Evolutionary conservation across 1,284 basidiomycete species (phyloP), one percentile per base, ranked within the genome.

Genomic region (Filobasidium uniguttulatum): DNA sequence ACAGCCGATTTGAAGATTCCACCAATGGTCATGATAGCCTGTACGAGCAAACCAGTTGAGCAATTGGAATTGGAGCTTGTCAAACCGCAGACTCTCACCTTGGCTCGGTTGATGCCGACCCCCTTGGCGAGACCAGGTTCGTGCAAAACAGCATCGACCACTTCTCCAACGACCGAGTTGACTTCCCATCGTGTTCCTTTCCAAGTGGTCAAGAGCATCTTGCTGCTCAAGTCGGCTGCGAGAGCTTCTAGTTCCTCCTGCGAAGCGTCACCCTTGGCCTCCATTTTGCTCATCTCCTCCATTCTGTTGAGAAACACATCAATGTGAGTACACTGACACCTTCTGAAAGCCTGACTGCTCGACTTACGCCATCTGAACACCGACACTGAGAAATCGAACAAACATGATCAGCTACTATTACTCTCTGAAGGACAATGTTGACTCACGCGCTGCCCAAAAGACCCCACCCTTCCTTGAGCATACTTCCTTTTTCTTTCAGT

Each of bases 131-230:
- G 76, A 5, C 77, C 76, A 22, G 75, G 77, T 51, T 90, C 85
- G 65, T 83, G 83, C 54, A 91, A 72, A 4, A 89, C 83, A 52
- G 78, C 78, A 58, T 89, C 87, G 46, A 83, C 80, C 23, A 82
- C 85, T 73, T 83, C 66, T 5, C 62, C 63, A n/a, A 71, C 62
- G 9, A 71, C 64, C 64, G 84, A 84, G 34, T 82, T 80, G 25
- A 93, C 86, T 71, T 96, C 90, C 64, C 93, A 81, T 45, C 89
- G 79, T 1, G 89, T 90, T 14, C 89, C 90, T 53, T 87, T 80
- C 90, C 90, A 96, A 23, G 90, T 91, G 8, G 89, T 89, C 28
- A 94, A 77, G 69, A 96, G 77, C 65, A 93, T 87, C 82, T 91
- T 96, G 54, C 88, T 88, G 15, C 87, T 93, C 60, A 98, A 78